Evolutionary conservation across 139 green algal species (phyloP), one percentile per base, ranked within the genome.

Genomic region (Volvox africanus): DNA sequence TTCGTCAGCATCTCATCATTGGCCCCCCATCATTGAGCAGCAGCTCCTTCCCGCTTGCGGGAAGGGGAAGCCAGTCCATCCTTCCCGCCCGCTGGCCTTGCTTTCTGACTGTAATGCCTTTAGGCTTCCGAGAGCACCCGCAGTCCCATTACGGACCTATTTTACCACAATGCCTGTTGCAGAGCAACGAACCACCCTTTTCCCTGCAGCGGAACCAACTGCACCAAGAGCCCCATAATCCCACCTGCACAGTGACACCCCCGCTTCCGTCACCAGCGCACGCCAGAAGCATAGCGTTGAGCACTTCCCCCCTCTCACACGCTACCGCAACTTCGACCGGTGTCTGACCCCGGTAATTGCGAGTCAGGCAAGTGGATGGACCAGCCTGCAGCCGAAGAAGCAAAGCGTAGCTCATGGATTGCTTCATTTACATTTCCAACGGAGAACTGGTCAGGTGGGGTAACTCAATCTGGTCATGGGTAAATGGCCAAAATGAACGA

Each of bases 221-320:
- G 44, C 44, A 55, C 44, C 5, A 9, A 55, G 44, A 5, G 5
- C 44, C 44, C 44, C 44, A 55, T 55, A 9, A 55, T 55, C 85
- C 11, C 44, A 90, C 86, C 86, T 71, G 33, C 33, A 92, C 91
- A 20, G 92, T 91, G 6, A 79, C 44, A 30, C 90, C 91, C 32
- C 24, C 44, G 17, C 71, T 89, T 26, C 82, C 82, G 61, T 94
- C 91, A 0, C 92, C 93, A 5, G 95, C 87, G 83, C 96, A 98
- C 3, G 94, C 96, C 35, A 98, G 93, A 89, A 98, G 94, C 95
- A 98, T 95, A 0, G 96, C 96, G 80, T 98, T 98, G 61, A 97
- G 90, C 76, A 97, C 95, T 91, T 98, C 92, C 26, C 94, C 94
- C 33, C 93, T 91, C 14, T 93, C 92, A 28, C 90, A 93, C 26